Evolutionary conservation across 2,329 filamentous ascomycete species (phyloP).

Genomic region (Aspergillus tamarii): DNA sequence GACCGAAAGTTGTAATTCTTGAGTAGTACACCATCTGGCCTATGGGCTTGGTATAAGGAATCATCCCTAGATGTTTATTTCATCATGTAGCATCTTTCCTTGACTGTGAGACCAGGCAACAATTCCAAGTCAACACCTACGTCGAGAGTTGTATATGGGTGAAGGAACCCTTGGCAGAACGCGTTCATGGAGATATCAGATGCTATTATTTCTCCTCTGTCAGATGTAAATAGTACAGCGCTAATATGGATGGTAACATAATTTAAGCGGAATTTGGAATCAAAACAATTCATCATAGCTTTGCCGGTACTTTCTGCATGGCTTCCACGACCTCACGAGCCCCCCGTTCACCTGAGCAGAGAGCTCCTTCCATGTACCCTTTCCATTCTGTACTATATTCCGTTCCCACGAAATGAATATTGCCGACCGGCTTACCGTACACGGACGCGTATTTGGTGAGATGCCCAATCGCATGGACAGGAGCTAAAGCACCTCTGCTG

Average conservation of each 20-base stretch:
- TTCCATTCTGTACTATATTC: neutral
- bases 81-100: too few relatives aligned
- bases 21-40: too few relatives aligned
- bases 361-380: neutral
- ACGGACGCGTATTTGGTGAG: neutral
- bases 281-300: neutral
- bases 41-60: too few relatives aligned
- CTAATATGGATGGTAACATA: neutral
- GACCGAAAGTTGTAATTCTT: too few relatives aligned
- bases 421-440: neutral
- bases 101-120: too few relatives aligned
- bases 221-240: neutral
- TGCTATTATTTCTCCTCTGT: neutral
- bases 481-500: neutral
- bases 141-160: too few relatives aligned
- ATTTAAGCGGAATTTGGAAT: neutral
- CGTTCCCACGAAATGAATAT: neutral
- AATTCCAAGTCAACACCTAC: too few relatives aligned
- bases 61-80: rapidly evolving
- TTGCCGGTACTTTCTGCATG: neutral
- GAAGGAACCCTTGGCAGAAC: too few relatives aligned
- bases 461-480: neutral
- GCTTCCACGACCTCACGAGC: neutral
- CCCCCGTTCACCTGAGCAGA: neutral
- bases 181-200: neutral